Evolutionary conservation across 2,329 filamentous ascomycete genomes (phyloP), one percentile per base, ranked within the genome.

Genomic region (Paradendryphiella salina): DNA sequence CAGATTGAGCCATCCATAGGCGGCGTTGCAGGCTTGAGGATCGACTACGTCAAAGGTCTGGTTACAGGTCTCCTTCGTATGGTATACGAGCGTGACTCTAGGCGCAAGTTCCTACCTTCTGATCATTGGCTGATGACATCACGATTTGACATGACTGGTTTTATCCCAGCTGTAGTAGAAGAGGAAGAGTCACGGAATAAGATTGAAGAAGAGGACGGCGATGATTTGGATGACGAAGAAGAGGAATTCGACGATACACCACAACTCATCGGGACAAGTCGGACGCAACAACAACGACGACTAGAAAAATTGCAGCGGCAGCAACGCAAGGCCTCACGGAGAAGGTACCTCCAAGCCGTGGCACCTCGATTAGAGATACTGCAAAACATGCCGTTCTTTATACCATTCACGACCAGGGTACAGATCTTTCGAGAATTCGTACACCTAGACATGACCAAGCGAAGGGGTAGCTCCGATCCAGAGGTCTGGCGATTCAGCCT

Each of bases 341-440:
- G 86, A 60, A 85, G 89, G 58, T 83, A 89, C 54, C 76, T 95
- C 18, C 89, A 92, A 39, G 82, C 87, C 11, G 85, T 96, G 54
- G 90, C 88, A 0, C 93, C 94, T 0, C 87, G 93, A 60, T 78
- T 96, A 8, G 92, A 96, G 66, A 89, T 99, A 4, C 75, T 99
- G 42, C 87, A 94, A 60, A 95, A 97, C 65, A 95, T 99, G 86
- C 94, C 94, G 0, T 99, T 97, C 70, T 89, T 93, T 60, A 94
- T 99, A 36, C 94, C 93, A 0, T 99, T 99, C 63, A 85, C 89
- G 31, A 94, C 89, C 0, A 81, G 94, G 38, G 94, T 99, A 4
- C 85, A 91, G 68, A 93, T 97, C 18, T 97, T 99, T 72, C 85
- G 92, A 23, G 85, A 96, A 66, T 97, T 97, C 63, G 89, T 97